Conservation (phyloP, 1,284 basidiomycete species). For the Phylloboletellus chloephorus region DNA sequence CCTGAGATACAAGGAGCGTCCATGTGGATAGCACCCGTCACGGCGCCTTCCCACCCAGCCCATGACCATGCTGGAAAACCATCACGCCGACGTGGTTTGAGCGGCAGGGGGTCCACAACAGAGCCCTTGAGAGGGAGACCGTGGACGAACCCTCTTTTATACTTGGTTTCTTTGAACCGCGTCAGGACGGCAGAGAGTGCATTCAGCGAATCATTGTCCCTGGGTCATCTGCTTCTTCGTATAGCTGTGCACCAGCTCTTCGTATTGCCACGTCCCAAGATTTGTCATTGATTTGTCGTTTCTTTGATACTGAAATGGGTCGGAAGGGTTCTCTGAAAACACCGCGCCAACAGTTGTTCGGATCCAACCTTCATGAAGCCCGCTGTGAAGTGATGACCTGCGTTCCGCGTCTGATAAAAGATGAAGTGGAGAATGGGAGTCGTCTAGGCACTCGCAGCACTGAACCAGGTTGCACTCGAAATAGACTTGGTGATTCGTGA, state of each 20-base stretch:
- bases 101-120: background rate
- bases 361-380: background rate
- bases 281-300: too few species aligned
- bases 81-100: background rate
- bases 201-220: background rate
- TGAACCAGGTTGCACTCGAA: slow-evolving; percentile 16
- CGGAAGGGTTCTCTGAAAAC: slow-evolving; percentile 5
- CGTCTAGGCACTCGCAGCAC: slow-evolving; percentile 3
- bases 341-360: background rate
- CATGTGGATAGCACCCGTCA: background rate
- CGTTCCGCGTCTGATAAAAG: background rate
- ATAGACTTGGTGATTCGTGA: slow-evolving; percentile 21
- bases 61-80: slow-evolving; percentile 2
- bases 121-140: too few species aligned
- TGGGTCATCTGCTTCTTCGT: slow-evolving; percentile 2
- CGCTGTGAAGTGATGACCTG: background rate
- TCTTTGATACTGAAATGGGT: too few species aligned
- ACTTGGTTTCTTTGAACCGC: background rate
- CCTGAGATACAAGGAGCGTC: background rate
- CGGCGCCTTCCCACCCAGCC: slow-evolving; percentile 2
- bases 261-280: too few species aligned
- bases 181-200: slow-evolving; percentile 4
- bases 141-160: background rate
- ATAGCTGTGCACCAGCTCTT: slow-evolving; percentile 2
- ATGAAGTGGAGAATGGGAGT: background rate